A percentile compares a stretch with the other conserved stretches of the same genome.
phyloP scores from a whole-genome alignment of 2,329 filamentous ascomycete genomes.

The Helicocarpus griseus region DNA sequence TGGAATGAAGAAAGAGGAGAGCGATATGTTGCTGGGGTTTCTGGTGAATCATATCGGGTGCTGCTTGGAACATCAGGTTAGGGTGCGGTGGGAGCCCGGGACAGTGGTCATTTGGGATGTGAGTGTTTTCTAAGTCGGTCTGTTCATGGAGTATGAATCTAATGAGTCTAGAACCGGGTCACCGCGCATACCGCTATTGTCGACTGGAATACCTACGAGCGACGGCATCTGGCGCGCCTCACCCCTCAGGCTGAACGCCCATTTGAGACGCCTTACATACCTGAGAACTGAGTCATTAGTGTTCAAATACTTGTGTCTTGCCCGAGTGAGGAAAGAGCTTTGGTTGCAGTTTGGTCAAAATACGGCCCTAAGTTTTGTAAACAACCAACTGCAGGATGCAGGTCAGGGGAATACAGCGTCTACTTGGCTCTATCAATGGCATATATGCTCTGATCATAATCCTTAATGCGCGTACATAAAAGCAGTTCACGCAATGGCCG shows the following conservation, averaged over 20 bases:
- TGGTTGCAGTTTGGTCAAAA: neutral
- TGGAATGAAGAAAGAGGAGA: slow-evolving; percentile 79
- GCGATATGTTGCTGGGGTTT: slow-evolving; percentile 66
- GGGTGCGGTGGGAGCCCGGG: slow-evolving; percentile 65
- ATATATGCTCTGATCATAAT: neutral
- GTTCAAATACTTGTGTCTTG: neutral
- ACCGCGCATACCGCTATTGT: slow-evolving; percentile 69
- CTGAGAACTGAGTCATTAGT: neutral
- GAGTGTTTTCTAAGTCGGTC: slow-evolving; percentile 16
- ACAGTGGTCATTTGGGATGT: slow-evolving; percentile 79
- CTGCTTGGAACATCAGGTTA: slow-evolving; percentile 61
- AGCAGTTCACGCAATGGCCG: neutral
- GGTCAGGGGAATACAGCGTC: neutral
- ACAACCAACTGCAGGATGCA: neutral
- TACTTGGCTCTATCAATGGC: neutral
- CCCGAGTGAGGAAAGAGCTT: neutral
- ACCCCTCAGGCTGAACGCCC: slow-evolving; percentile 74
- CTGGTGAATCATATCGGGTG: slow-evolving; percentile 65
- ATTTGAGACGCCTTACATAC: slow-evolving; percentile 53
- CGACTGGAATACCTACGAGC: slow-evolving; percentile 70
- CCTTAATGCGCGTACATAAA: neutral
- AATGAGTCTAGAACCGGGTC: slow-evolving; percentile 51
- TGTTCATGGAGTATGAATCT: slow-evolving; percentile 7
- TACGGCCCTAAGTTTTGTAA: neutral
- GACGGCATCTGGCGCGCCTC: slow-evolving; percentile 70